Base-by-base conservation (phyloP, 225 moss, liverwort and hornwort species). In the Thuidium tamariscinum region DNA sequence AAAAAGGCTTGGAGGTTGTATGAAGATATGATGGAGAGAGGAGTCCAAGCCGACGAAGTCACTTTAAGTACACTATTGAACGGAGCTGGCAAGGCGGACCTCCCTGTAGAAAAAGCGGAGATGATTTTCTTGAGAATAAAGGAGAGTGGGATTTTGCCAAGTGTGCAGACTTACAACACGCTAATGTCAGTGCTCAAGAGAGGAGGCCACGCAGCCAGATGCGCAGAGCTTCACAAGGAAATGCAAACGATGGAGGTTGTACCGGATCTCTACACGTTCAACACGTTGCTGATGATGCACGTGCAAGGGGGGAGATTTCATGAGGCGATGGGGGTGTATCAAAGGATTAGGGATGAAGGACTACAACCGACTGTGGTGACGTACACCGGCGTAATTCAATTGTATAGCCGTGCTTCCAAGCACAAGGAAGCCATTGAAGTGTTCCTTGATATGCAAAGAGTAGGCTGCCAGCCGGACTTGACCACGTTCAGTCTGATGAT, bases 31-130 rank as follows among this genome's bases (percentile, higher is more conserved):
- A 87, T 91, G 62, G 87, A 82, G 7, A 85, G 81, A 46, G 95
- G 95, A 63, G 86, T 98, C 10, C 91, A 90, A 78, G 94, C 95
- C 23, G 94, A 97, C 87, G 97, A 98, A 83, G 74, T 97, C 79
- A 98, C 98, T 25, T 92, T 95, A 84, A 97, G 96, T 39, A 97
- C 92, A 6, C 95, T 98, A 11, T 70, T 98, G 83, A 97, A 90
- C 81, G 95, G 92, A 37, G 92, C 88, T 73, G 91, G 96, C 46
- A 92, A 91, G 80, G 91, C 93, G 39, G 87, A 92, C 60, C 92
- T 92, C 84, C 92, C 98, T 13, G 83, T 89, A 12, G 89, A 93
- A 20, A 93, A 91, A 74, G 97, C 94, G 16, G 93, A 94, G 89
- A 91, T 93, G 89, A 88, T 98, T 51, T 96, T 97, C 34, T 57